phyloP scores from a whole-genome alignment of 176 grass and related monocot species.

The Coix lacrymajobi region DNA sequence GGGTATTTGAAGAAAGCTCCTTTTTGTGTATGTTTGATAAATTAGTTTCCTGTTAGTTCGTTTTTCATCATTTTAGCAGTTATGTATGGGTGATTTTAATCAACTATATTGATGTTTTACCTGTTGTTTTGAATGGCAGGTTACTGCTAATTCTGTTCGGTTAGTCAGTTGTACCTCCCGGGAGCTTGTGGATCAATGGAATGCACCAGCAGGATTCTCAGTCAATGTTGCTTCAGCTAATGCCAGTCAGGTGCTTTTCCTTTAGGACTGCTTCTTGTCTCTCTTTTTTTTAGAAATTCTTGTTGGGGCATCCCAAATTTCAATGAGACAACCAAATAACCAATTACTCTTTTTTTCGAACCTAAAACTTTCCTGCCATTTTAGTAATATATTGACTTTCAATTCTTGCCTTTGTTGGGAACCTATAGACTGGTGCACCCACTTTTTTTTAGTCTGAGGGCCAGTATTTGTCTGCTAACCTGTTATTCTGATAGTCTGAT shows the following conservation, averaged over 20 bases:
- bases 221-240: slow-evolving; percentile 97
- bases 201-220: slow-evolving; percentile 75
- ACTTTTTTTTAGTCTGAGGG: neutral
- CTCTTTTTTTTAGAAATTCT: neutral
- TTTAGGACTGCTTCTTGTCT: neutral
- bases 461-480: neutral
- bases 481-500: neutral
- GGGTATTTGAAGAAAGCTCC: neutral
- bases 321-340: neutral
- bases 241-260: slow-evolving; percentile 61
- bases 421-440: neutral
- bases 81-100: neutral
- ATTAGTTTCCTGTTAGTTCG: neutral
- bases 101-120: neutral
- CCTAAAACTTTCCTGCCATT: neutral
- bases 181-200: slow-evolving; percentile 91
- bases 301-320: neutral
- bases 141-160: slow-evolving; percentile 76
- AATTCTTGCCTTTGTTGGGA: neutral
- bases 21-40: neutral
- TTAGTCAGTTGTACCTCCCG: slow-evolving; percentile 80
- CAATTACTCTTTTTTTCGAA: neutral
- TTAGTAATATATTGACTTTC: neutral
- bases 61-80: neutral
- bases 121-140: slow-evolving; percentile 44